A percentile compares a stretch with the other conserved stretches of the same genome.
Evolutionary conservation across 768 basidiomycete genomes (phyloP).

Genomic region (Lactarius indigo): DNA sequence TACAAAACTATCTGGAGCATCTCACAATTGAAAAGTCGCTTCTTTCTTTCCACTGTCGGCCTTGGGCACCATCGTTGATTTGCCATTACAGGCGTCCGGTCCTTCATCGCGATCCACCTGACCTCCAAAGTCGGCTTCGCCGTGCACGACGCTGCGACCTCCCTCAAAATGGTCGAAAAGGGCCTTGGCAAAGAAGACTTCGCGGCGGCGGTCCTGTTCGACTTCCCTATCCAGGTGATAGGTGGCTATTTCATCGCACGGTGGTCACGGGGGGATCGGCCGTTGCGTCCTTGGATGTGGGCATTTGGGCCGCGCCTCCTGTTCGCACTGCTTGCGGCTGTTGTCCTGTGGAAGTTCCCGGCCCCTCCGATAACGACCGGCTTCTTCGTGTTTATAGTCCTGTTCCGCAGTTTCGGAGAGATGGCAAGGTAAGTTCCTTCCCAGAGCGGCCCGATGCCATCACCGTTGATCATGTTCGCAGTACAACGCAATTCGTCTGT

Average conservation of each 20-base stretch:
- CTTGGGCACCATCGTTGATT: slow-evolving; percentile 1
- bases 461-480: slow-evolving; percentile 31
- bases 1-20: slow-evolving; percentile 96
- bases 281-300: slow-evolving; percentile 82
- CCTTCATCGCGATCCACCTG: slow-evolving; percentile 80
- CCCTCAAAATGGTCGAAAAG: slow-evolving; percentile 94
- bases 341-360: slow-evolving; percentile 86
- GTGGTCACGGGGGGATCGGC: slow-evolving; percentile 80
- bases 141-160: slow-evolving; percentile 88
- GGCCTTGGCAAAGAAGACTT: slow-evolving; percentile 94
- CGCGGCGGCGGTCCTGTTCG: slow-evolving; percentile 88
- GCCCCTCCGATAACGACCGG: slow-evolving; percentile 61
- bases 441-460: slow-evolving; percentile 5
- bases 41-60: neutral
- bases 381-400: slow-evolving; percentile 78
- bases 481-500: slow-evolving; percentile 96
- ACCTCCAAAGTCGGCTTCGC: slow-evolving; percentile 93
- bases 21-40: slow-evolving; percentile 82
- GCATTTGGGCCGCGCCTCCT: slow-evolving; percentile 86
- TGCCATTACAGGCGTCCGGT: slow-evolving; percentile 72
- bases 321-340: slow-evolving; percentile 67
- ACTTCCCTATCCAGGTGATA: slow-evolving; percentile 95
- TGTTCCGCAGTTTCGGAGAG: slow-evolving; percentile 77
- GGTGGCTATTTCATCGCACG: slow-evolving; percentile 92
- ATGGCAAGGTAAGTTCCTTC: slow-evolving; percentile 68